Evolutionary conservation across 495 filamentous ascomycete genomes (phyloP).

Genomic region (Aspergillus nidulans): DNA sequence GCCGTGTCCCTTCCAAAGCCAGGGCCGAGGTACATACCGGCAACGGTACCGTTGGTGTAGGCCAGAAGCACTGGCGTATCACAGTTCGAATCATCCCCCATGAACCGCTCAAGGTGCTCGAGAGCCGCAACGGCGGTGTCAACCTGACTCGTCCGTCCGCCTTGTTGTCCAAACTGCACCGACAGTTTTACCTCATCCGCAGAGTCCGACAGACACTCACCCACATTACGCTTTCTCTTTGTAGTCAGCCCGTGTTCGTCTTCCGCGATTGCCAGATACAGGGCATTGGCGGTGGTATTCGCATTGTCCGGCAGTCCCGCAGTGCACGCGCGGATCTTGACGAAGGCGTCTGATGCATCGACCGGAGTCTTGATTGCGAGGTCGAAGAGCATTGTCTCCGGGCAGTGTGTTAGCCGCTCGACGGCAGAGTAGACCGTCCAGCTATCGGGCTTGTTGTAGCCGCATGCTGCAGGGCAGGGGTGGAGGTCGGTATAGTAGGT

Average conservation of each 20-base stretch:
- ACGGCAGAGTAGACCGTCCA: slow-evolving; percentile 19
- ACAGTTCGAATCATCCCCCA: background rate
- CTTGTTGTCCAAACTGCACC: too few species aligned
- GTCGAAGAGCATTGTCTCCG: slow-evolving; percentile 18
- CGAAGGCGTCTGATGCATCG: slow-evolving; percentile 5
- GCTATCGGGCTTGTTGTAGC: background rate
- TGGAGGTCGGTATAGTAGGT: slow-evolving; percentile 7
- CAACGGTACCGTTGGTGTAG: background rate
- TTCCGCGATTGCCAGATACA: background rate
- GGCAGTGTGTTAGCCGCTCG: slow-evolving; percentile 12
- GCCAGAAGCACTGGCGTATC: background rate
- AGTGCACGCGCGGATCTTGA: slow-evolving; percentile 16
- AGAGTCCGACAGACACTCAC: too few species aligned
- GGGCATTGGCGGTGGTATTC: background rate
- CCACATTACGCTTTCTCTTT: background rate
- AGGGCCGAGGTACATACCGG: background rate
- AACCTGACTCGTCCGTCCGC: too few species aligned
- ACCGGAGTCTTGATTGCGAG: slow-evolving; percentile 18
- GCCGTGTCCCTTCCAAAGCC: background rate
- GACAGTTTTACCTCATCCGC: too few species aligned
- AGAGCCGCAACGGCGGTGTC: background rate
- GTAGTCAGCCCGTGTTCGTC: background rate
- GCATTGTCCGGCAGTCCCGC: background rate
- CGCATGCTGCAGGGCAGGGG: slow-evolving; percentile 10
- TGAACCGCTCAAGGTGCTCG: background rate